phyloP scores from a whole-genome alignment of 1,284 basidiomycete genomes.

The Xerocomus nothofagi region DNA sequence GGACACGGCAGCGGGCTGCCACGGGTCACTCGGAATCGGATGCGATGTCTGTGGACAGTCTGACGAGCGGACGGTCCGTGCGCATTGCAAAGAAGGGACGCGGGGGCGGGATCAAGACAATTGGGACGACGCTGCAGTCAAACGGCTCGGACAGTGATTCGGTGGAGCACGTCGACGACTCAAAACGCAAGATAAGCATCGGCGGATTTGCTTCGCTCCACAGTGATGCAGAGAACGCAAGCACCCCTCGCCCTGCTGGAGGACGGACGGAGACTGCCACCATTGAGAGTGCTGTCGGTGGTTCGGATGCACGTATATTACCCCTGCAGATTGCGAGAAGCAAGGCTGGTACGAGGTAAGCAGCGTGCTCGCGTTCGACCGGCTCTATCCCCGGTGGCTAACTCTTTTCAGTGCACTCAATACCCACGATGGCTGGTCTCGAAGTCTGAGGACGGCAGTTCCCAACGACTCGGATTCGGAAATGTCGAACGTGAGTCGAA shows the following conservation, averaged over 20 bases:
- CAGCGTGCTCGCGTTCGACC: background rate
- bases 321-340: slow-evolving; percentile 24
- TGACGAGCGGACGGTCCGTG: slow-evolving; percentile 7
- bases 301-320: background rate
- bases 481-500: slow-evolving; percentile 12
- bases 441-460: slow-evolving; percentile 7
- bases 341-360: slow-evolving; percentile 18
- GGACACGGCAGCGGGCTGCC: background rate
- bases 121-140: background rate
- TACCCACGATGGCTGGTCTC: slow-evolving; percentile 11
- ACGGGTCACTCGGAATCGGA: slow-evolving; percentile 22
- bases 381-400: background rate
- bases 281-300: background rate
- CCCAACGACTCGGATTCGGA: slow-evolving; percentile 25
- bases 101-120: background rate
- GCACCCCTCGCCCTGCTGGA: slow-evolving; percentile 28
- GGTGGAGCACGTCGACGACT: slow-evolving; percentile 4
- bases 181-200: background rate
- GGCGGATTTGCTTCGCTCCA: background rate
- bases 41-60: slow-evolving; percentile 32
- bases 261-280: background rate
- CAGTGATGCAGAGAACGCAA: slow-evolving; percentile 16
- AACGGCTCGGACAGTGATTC: slow-evolving; percentile 8
- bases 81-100: slow-evolving; percentile 7
- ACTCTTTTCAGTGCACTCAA: background rate